Evolutionary conservation across 179 eudicot species (phyloP).

Genomic region (Drosera spatulata): DNA sequence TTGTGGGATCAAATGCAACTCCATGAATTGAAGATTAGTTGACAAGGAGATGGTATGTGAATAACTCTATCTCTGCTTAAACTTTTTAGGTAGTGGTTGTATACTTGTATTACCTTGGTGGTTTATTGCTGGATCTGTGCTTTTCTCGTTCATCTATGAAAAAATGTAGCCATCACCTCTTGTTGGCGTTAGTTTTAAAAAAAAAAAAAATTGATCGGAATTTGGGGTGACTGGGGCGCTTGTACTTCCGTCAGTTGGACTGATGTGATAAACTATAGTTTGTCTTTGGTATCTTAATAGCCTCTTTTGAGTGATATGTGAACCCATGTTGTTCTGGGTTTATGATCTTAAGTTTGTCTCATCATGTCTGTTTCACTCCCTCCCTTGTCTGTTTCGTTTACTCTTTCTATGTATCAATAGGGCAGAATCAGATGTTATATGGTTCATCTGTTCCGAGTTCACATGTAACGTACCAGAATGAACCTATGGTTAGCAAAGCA

Average conservation of each 20-base stretch:
- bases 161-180: too few relatives aligned
- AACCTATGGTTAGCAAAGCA: slow-evolving; percentile 22
- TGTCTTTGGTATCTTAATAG: neutral
- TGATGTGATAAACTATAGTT: too few relatives aligned
- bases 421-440: slow-evolving; percentile 63
- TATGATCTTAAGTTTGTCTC: neutral
- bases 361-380: slow-evolving; percentile 3
- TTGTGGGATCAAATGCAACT: slow-evolving; percentile 18
- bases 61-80: slow-evolving; percentile 1
- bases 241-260: too few relatives aligned
- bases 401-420: slow-evolving; percentile 24
- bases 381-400: neutral
- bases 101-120: neutral
- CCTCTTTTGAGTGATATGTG: neutral
- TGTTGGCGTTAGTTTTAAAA: too few relatives aligned
- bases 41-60: slow-evolving; percentile 86
- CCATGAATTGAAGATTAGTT: slow-evolving; percentile 41
- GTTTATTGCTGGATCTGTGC: neutral
- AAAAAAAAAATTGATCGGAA: too few relatives aligned
- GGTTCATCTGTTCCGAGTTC: slow-evolving; percentile 18
- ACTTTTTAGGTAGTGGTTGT: neutral
- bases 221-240: too few relatives aligned
- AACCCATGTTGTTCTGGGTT: too few relatives aligned
- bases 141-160: too few relatives aligned
- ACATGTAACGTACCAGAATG: slow-evolving; percentile 10